These are phyloP conservation scores for Globisporangium splendens DNA, from an alignment of 352 stramenopile species.

Conservation along the genomic window DNA sequence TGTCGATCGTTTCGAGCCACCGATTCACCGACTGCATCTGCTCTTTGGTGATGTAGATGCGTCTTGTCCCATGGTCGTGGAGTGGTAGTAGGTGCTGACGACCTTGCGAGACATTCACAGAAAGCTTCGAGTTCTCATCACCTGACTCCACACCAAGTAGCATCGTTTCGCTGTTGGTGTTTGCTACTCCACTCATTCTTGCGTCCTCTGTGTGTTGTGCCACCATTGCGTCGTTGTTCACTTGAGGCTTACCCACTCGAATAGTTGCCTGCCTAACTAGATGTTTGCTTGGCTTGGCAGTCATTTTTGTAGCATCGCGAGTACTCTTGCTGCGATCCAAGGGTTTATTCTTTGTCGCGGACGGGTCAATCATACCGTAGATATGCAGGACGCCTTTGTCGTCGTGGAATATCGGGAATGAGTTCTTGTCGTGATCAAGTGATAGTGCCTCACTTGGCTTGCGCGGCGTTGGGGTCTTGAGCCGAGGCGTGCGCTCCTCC, in stretches of 20 bases:
- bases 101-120: background rate
- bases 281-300: too few relatives aligned
- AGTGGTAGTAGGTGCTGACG: background rate
- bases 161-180: background rate
- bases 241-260: too few relatives aligned
- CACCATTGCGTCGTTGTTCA: too few relatives aligned
- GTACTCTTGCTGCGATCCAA: too few relatives aligned
- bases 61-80: constrained; percentile 5
- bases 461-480: background rate
- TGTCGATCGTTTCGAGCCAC: constrained; percentile 18
- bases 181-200: background rate
- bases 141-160: background rate
- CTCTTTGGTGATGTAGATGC: constrained; percentile 24
- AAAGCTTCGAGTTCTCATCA: constrained; percentile 7
- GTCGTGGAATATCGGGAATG: constrained; percentile 16
- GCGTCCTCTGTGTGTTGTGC: too few relatives aligned
- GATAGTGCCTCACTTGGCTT: background rate
- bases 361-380: constrained; percentile 38
- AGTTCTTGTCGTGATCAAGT: background rate
- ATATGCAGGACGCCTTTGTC: constrained; percentile 21
- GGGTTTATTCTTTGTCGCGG: background rate
- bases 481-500: background rate
- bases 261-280: too few relatives aligned
- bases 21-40: constrained; percentile 21
- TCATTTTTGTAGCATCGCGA: too few relatives aligned